Evolutionary conservation across 2,329 filamentous ascomycete species (phyloP), one percentile per base, ranked within the genome.

Genomic region (Diplodia corticola): DNA sequence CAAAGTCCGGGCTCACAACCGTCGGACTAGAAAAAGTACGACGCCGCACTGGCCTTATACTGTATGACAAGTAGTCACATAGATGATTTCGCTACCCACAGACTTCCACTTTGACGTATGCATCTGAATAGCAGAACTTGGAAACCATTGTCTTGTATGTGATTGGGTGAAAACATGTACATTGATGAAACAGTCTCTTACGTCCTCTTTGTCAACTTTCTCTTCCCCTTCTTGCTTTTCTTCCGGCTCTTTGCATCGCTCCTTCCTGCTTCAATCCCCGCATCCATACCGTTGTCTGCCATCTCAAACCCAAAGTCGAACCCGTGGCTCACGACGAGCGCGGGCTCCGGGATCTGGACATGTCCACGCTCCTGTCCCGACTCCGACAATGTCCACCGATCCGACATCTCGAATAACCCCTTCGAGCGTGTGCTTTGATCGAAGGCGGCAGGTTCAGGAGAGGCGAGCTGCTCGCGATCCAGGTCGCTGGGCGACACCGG

Each of bases 291-390:
- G 24, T 59, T 66, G 1, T 63, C 68, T 4, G 53, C 20, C 4
- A 44, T 35, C 24, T 15, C 63, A 13, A 68, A n/a, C 13, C 37
- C 63, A 9, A 68, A 67, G n/a, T 69, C 60, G 22, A 61, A 54
- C 5, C 60, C 65, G 10, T 48, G 54, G 5, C 59, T 15, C 4
- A 35, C 26, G 3, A 63, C n/a, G 12, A 15, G 4, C 37, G 46
- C 46, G 15, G 26, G 44, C 33, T 53, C 33, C 13, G 65, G 60
- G n/a, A 51, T 57, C 35, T 50, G 44, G 28, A 65, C 63, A 15
- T 17, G 15, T 6, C 2, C 10, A 6, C n/a, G 17, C 30, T 37
- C 28, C 10, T 53, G 20, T 1, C 10, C 28, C 28, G 48, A 17
- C 24, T n/a, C 40, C 2, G 50, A 35, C 37, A 37, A 10, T 20